These are phyloP conservation scores for Penicillium odoratum DNA, from an alignment of 495 filamentous ascomycete genomes.

Conservation along the genomic window DNA sequence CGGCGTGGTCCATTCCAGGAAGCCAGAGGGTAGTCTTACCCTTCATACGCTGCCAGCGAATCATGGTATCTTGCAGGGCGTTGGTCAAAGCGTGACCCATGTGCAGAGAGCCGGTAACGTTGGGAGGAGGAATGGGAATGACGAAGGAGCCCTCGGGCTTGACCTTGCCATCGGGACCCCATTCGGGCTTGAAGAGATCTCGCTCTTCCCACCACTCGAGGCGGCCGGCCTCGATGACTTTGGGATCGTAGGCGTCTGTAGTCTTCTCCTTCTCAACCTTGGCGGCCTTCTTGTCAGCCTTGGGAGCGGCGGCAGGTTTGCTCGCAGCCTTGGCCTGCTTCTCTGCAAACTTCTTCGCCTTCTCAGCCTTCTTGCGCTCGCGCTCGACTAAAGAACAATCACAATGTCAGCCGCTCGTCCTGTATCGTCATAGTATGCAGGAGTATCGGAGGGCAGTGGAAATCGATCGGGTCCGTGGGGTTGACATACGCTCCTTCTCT, in stretches of 20 bases:
- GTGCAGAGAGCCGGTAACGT: constrained; percentile 71
- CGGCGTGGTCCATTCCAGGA: constrained; percentile 75
- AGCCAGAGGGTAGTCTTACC: constrained; percentile 69
- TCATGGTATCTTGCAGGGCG: constrained; percentile 72
- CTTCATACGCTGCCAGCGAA: constrained; percentile 67
- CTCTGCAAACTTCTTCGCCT: constrained; percentile 59
- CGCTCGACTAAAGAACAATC: constrained; percentile 44
- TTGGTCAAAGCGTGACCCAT: constrained; percentile 70
- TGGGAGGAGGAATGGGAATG: constrained; percentile 74
- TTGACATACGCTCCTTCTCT: constrained; percentile 55
- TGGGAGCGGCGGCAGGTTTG: constrained; percentile 45
- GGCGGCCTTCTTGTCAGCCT: constrained; percentile 53
- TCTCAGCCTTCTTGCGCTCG: constrained; percentile 61
- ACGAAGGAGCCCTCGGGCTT: constrained; percentile 70
- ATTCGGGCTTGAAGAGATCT: constrained; percentile 73
- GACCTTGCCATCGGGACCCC: constrained; percentile 61
- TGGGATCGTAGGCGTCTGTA: constrained; percentile 57
- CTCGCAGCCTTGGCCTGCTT: constrained; percentile 54
- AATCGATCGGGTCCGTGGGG: not conserved
- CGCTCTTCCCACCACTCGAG: constrained; percentile 63
- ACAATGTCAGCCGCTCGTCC: constrained; percentile 21
- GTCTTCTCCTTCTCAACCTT: constrained; percentile 56
- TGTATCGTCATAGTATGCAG: not conserved
- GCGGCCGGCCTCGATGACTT: constrained; percentile 55
- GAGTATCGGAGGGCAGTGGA: not conserved